Percentiles rank a stretch among this genome's conserved stretches.
Evolutionary conservation across 106 monocot genomes (phyloP).

Genomic region (Acorus gramineus): DNA sequence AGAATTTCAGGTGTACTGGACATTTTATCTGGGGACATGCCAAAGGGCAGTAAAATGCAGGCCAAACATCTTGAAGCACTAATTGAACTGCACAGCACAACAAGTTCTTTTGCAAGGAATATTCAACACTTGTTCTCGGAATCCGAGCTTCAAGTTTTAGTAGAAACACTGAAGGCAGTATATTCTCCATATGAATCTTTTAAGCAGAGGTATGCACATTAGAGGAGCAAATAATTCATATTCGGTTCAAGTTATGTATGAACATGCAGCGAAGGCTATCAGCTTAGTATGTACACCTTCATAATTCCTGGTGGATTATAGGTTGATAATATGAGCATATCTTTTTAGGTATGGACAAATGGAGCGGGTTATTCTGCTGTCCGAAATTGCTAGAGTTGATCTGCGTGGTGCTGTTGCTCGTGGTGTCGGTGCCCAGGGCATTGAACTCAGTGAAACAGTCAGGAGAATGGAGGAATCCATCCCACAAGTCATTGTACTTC

Average conservation of each 20-base stretch:
- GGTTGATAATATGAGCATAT: too few relatives aligned
- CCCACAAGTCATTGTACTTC: slow-evolving; percentile 73
- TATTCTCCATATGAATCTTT: slow-evolving; percentile 88
- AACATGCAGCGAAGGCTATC: too few relatives aligned
- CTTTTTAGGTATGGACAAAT: slow-evolving; percentile 74
- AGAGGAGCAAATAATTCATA: too few relatives aligned
- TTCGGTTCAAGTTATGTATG: too few relatives aligned
- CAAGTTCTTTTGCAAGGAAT: slow-evolving; percentile 80
- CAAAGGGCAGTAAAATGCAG: slow-evolving; percentile 76
- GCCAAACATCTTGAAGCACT: slow-evolving; percentile 74
- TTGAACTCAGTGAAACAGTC: slow-evolving; percentile 99
- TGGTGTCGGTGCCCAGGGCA: slow-evolving; percentile 94
- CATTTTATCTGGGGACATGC: slow-evolving; percentile 77
- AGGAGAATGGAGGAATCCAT: slow-evolving; percentile 98
- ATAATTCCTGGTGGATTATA: too few relatives aligned
- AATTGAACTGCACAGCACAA: slow-evolving; percentile 86
- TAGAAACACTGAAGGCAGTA: slow-evolving; percentile 65
- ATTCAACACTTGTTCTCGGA: slow-evolving; percentile 88
- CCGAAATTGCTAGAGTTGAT: slow-evolving; percentile 70
- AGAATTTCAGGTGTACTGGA: slow-evolving; percentile 70
- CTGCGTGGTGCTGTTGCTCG: slow-evolving; percentile 86
- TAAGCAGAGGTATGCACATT: slow-evolving; percentile 91
- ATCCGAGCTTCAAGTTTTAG: slow-evolving; percentile 60
- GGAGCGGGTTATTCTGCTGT: slow-evolving; percentile 78
- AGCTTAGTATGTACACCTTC: too few relatives aligned